phyloP scores from a whole-genome alignment of 345 rosid genomes.

The Syzygium oleosum region DNA sequence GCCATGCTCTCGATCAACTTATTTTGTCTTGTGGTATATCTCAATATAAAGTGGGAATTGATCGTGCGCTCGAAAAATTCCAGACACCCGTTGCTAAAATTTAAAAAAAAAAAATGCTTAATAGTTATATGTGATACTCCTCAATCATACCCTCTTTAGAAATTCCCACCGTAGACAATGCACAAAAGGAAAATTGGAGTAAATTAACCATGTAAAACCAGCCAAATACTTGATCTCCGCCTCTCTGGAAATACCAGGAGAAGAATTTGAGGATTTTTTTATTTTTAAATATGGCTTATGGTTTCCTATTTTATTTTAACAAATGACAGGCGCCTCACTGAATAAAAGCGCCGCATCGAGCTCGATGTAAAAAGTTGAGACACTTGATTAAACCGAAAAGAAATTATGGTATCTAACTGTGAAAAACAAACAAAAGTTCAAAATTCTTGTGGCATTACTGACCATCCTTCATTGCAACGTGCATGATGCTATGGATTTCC shows the following conservation, averaged over 20 bases:
- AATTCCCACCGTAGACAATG: not conserved
- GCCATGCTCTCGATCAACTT: too few relatives aligned
- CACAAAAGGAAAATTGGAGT: not conserved
- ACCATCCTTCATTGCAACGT: not conserved
- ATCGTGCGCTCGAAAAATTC: not conserved
- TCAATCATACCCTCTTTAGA: not conserved
- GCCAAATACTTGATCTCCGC: too few relatives aligned
- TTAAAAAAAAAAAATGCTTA: not conserved
- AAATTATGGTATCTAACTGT: not conserved
- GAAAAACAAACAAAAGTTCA: not conserved
- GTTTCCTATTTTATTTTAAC: not conserved
- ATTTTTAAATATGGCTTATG: not conserved
- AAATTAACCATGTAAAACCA: not conserved
- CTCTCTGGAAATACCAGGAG: not conserved
- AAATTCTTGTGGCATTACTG: too few relatives aligned
- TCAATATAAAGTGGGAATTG: not conserved
- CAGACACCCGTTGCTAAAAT: not conserved
- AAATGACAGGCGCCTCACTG: not conserved
- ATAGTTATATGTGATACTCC: not conserved
- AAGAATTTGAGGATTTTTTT: not conserved
- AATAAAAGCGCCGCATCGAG: not conserved
- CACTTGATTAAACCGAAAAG: not conserved
- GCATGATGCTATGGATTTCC: not conserved
- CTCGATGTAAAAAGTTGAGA: not conserved
- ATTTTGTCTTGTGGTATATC: not conserved